Evolutionary conservation across 1,284 basidiomycete genomes (phyloP).

Genomic region (Xerocomus amazonicus): DNA sequence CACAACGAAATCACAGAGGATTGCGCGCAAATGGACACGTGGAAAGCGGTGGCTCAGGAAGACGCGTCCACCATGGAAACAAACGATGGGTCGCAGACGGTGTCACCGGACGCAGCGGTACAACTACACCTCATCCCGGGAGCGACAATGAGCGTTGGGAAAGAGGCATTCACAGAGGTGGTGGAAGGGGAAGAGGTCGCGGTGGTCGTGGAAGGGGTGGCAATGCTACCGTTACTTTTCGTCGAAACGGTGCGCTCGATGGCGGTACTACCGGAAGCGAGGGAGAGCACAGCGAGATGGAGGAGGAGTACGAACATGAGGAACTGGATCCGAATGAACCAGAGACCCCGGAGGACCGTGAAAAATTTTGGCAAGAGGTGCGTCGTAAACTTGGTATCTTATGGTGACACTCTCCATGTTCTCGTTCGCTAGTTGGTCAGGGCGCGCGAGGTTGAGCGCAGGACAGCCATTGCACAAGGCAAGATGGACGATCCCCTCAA

Average conservation of each 20-base stretch:
- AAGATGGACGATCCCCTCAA: conserved; percentile 83
- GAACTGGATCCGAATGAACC: conserved; percentile 36
- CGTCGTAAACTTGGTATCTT: conserved; percentile 25
- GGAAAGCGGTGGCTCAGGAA: conserved; percentile 16
- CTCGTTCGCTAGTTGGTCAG: conserved; percentile 53
- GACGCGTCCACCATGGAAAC: conserved; percentile 39
- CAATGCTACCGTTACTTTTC: conserved; percentile 35
- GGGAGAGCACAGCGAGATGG: conserved; percentile 30
- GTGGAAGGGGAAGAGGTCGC: conserved; percentile 37
- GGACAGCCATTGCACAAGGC: conserved; percentile 76
- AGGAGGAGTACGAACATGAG: conserved; percentile 24
- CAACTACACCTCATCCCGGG: conserved; percentile 34
- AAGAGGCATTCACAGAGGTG: conserved; percentile 44
- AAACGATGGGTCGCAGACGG: conserved; percentile 52
- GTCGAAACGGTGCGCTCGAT: conserved; percentile 22
- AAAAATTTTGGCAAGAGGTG: conserved; percentile 67
- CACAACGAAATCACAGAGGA: conserved; percentile 18
- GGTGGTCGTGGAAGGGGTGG: conserved; percentile 38
- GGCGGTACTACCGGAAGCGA: conserved; percentile 29
- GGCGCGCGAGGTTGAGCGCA: conserved; percentile 71
- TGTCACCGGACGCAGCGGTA: conserved; percentile 32
- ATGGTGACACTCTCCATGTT: conserved; percentile 23
- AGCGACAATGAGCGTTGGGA: conserved; percentile 56
- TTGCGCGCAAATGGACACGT: conserved; percentile 18
- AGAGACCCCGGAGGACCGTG: conserved; percentile 56